Conservation (phyloP, 768 basidiomycete genomes). For the Amanita pseudoporphyria region DNA sequence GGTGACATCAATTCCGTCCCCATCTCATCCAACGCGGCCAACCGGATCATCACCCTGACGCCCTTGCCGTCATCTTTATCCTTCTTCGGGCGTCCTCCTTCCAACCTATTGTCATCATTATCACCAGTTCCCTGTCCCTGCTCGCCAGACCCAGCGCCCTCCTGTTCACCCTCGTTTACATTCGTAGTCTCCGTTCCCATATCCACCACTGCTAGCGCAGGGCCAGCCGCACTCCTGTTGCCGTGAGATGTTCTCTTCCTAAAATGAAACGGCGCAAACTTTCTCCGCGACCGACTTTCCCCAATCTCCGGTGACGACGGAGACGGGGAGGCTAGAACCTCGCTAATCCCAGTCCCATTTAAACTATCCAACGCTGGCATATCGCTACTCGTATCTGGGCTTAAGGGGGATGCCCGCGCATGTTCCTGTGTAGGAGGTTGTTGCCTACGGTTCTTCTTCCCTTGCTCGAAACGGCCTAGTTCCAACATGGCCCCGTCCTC, state of each 20-base stretch:
- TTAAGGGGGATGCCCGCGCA: no score
- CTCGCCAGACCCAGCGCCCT: not conserved
- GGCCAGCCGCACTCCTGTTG: slow-evolving; percentile 49
- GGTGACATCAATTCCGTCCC: slow-evolving; percentile 54
- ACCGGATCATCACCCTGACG: slow-evolving; percentile 67
- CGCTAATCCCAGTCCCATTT: not conserved
- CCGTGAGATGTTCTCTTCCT: slow-evolving; percentile 40
- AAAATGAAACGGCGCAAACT: slow-evolving; percentile 58
- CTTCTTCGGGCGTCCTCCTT: slow-evolving; percentile 30
- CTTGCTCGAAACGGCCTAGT: slow-evolving; percentile 61
- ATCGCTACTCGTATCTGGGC: no score
- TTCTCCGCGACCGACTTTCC: slow-evolving; percentile 30
- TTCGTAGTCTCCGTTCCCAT: slow-evolving; percentile 2
- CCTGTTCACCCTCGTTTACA: not conserved
- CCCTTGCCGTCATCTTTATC: slow-evolving; percentile 50
- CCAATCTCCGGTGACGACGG: not conserved
- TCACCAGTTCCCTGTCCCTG: slow-evolving; percentile 27
- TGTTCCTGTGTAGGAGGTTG: no score
- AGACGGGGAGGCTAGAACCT: not conserved
- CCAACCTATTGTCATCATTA: slow-evolving; percentile 1
- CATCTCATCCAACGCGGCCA: slow-evolving; percentile 74
- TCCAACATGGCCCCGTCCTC: slow-evolving; percentile 77
- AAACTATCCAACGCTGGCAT: no score
- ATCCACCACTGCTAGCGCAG: slow-evolving; percentile 73
- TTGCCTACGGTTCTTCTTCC: slow-evolving; percentile 6